A percentile compares a stretch with the other conserved stretches of the same genome.
phyloP scores from a whole-genome alignment of 2,329 filamentous ascomycete species.

The Penicillium sp. region DNA sequence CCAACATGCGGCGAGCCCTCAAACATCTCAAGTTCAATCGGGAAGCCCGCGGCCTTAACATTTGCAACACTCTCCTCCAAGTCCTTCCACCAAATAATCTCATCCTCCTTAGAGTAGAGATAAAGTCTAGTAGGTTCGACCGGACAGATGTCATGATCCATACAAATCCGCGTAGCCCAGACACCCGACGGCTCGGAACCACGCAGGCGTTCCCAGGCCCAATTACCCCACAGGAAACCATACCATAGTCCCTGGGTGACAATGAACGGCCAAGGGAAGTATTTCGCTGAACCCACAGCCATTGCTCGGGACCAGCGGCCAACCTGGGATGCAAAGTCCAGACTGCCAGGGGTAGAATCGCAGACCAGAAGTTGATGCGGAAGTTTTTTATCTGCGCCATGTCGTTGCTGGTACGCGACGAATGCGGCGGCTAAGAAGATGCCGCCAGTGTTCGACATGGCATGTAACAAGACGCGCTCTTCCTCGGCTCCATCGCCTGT shows the following conservation, averaged over 20 bases:
- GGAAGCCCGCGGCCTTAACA: conserved; percentile 47
- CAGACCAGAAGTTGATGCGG: conserved; percentile 52
- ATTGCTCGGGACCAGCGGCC: conserved; percentile 55
- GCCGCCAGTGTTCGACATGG: conserved; percentile 60
- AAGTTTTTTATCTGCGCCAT: conserved; percentile 36
- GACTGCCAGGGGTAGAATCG: conserved; percentile 57
- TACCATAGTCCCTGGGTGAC: conserved; percentile 52
- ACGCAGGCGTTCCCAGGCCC: conserved; percentile 21
- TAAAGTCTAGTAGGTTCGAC: conserved; percentile 17
- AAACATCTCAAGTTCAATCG: conserved; percentile 54
- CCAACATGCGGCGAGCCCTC: conserved; percentile 61
- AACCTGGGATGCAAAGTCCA: conserved; percentile 36
- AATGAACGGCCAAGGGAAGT: conserved; percentile 46
- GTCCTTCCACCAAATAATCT: conserved; percentile 26
- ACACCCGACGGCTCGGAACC: conserved; percentile 17
- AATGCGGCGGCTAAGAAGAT: conserved; percentile 54
- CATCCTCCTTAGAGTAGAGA: conserved; percentile 27
- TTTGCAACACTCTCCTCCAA: conserved; percentile 23
- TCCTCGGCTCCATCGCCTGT: conserved; percentile 14
- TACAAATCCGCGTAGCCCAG: conserved; percentile 21
- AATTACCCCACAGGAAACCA: conserved; percentile 42
- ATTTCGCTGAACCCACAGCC: conserved; percentile 49
- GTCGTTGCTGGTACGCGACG: conserved; percentile 45
- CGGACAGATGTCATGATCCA: conserved; percentile 11
- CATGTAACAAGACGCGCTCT: conserved; percentile 50